These are phyloP conservation scores for Salix dunnii DNA, from an alignment of 345 rosid genomes.

Conservation along the genomic window DNA sequence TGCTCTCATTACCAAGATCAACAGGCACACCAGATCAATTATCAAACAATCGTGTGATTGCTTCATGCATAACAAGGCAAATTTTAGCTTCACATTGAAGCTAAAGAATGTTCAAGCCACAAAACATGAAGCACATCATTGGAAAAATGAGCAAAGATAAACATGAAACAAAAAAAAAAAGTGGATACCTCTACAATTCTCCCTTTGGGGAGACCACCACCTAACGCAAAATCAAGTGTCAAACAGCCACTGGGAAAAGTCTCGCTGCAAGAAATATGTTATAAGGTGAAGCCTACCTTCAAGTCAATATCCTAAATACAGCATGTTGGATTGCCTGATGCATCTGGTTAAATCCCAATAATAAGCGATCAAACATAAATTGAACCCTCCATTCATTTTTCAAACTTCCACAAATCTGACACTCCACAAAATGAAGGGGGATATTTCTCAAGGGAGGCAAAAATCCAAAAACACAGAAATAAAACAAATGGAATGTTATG, in stretches of 20 bases:
- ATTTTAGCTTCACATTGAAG: background rate
- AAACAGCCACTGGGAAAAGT: slow-evolving; percentile 92
- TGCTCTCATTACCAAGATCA: background rate
- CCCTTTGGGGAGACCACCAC: slow-evolving; percentile 95
- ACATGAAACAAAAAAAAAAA: background rate
- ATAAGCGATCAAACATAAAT: background rate
- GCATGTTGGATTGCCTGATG: background rate
- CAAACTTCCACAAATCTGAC: background rate
- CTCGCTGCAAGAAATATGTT: slow-evolving; percentile 48
- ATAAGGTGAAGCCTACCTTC: slow-evolving; percentile 8
- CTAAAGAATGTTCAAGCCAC: background rate
- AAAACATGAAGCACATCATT: background rate
- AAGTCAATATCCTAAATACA: background rate
- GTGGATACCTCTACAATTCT: slow-evolving; percentile 80
- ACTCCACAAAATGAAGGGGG: background rate
- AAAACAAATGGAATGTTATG: background rate
- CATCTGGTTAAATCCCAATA: background rate
- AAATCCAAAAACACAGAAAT: background rate
- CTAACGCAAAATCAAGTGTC: slow-evolving; percentile 91
- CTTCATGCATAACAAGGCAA: background rate
- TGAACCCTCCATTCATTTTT: background rate
- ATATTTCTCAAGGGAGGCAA: background rate
- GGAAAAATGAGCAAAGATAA: background rate
- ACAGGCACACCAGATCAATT: background rate
- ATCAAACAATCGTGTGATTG: background rate